Evolutionary conservation across 371 early-diverging fungal species (phyloP).

Genomic region (Mucor velutinosus): DNA sequence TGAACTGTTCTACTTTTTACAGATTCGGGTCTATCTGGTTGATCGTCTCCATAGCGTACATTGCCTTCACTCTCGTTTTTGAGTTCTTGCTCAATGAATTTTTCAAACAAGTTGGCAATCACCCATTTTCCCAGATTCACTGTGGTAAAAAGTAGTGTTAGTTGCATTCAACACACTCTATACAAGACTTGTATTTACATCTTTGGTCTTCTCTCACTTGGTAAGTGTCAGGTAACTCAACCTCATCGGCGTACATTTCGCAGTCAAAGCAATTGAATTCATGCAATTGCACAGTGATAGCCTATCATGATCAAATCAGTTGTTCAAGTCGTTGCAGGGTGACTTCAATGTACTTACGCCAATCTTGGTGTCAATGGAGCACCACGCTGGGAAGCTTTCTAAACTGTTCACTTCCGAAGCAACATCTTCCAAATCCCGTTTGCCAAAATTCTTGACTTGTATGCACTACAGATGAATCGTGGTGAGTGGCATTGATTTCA

Average conservation of each 20-base stretch:
- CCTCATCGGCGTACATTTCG: conserved; percentile 83
- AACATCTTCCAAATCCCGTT: conserved; percentile 62
- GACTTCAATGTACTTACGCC: conserved; percentile 55
- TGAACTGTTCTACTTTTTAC: conserved; percentile 14
- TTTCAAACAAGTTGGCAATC: conserved; percentile 68
- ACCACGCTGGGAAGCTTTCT: conserved; percentile 91
- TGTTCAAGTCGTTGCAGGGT: background rate
- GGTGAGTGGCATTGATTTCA: no score
- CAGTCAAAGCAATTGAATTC: conserved; percentile 81
- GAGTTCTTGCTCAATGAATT: conserved; percentile 52
- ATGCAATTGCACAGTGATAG: conserved; percentile 84
- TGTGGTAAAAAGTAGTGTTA: conserved; percentile 20
- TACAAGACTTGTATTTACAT: conserved; percentile 47
- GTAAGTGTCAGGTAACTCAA: conserved; percentile 49
- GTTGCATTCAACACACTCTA: background rate
- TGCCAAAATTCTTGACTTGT: conserved; percentile 60
- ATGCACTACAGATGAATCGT: conserved; percentile 41
- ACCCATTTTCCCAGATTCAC: conserved; percentile 89
- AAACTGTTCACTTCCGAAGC: conserved; percentile 66
- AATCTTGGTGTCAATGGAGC: conserved; percentile 86
- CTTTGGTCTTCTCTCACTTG: conserved; percentile 71
- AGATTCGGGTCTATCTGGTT: conserved; percentile 17
- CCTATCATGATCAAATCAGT: conserved; percentile 28
- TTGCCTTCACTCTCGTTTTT: conserved; percentile 18
- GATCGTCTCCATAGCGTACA: conserved; percentile 8